Evolutionary conservation across 2,329 filamentous ascomycete genomes (phyloP), one percentile per base, ranked within the genome.

Genomic region (Paraphaeosphaeria sporulosa): DNA sequence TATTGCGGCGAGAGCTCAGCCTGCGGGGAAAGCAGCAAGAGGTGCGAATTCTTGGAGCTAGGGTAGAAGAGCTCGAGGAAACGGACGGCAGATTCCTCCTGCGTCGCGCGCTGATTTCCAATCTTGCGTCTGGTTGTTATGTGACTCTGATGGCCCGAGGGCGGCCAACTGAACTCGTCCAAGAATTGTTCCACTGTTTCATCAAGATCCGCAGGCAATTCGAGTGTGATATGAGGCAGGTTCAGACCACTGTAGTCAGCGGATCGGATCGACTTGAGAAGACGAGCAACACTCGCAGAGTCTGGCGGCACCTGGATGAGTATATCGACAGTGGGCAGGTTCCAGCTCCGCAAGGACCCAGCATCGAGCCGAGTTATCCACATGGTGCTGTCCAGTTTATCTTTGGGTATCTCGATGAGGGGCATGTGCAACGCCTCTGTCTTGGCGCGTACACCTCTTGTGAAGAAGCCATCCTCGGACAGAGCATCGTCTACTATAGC

Each of bases 11-110:
- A 91, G 0, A 98, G 79, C 74, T 98, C 91, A 1, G 85, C 86
- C 66, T 96, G 89, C 1, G 94, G 87, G 5, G 93, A 94, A 6
- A 99, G 85, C 1, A 97, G 79, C n/a, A 99, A 83, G 2, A 97
- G 86, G 74, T 97, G 93, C 10, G 89, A 89, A 55, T 87, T 78
- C 2, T 77, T 74, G 5, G 87, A 82, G 3, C 82, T 79, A 2
- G 95, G 94, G 84, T 93, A 98, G 76, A 96, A 97, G 0, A 92
- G 90, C 79, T 98, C 94, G 5, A 97, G 80, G 60, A 94, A 91
- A 25, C 90, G 88, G 17, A 90, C 82, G 0, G 92, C 89, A 58
- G 90, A 89, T 67, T 94, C 89, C 64, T 91, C 87, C 46, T 90
- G 84, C 6, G 83, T 87, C 63, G 90, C 71, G 49, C 81, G 82